phyloP scores from a whole-genome alignment of 2,329 filamentous ascomycete species.

The Exophiala bonariae region DNA sequence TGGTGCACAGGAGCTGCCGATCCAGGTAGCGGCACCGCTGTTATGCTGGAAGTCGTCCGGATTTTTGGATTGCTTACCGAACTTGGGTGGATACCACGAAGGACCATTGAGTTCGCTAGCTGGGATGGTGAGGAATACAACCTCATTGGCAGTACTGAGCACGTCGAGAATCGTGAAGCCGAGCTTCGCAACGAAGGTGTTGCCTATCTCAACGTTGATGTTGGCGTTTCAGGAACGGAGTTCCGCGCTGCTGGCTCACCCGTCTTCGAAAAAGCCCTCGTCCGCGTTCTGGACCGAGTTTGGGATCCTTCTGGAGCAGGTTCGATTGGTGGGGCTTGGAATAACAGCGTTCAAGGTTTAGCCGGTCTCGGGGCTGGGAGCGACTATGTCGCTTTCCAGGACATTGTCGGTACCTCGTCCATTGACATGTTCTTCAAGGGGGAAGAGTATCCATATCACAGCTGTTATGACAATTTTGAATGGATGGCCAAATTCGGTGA shows the following conservation, averaged over 20 bases:
- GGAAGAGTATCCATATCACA: slow-evolving; percentile 68
- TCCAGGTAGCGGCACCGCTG: slow-evolving; percentile 82
- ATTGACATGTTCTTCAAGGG: slow-evolving; percentile 80
- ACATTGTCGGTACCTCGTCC: slow-evolving; percentile 84
- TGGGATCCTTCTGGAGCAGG: slow-evolving; percentile 61
- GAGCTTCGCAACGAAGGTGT: slow-evolving; percentile 70
- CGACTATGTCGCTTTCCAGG: slow-evolving; percentile 88
- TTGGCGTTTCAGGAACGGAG: slow-evolving; percentile 71
- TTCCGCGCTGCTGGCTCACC: slow-evolving; percentile 82
- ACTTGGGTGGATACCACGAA: slow-evolving; percentile 83
- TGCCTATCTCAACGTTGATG: slow-evolving; percentile 89
- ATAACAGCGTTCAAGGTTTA: slow-evolving; percentile 61
- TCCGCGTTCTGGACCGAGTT: slow-evolving; percentile 72
- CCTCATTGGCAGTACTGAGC: slow-evolving; percentile 89
- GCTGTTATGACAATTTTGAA: slow-evolving; percentile 85
- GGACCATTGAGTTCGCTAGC: slow-evolving; percentile 95
- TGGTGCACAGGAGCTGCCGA: slow-evolving; percentile 88
- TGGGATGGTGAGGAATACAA: slow-evolving; percentile 97
- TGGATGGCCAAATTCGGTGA: slow-evolving; percentile 82
- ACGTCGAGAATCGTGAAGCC: slow-evolving; percentile 81
- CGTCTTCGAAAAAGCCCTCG: slow-evolving; percentile 70
- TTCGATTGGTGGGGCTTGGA: slow-evolving; percentile 75
- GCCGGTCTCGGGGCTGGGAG: slow-evolving; percentile 71
- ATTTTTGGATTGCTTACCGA: slow-evolving; percentile 77
- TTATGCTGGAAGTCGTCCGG: slow-evolving; percentile 85